Conservation (phyloP, 441 rosid genomes). For the Erodium moschatum region DNA sequence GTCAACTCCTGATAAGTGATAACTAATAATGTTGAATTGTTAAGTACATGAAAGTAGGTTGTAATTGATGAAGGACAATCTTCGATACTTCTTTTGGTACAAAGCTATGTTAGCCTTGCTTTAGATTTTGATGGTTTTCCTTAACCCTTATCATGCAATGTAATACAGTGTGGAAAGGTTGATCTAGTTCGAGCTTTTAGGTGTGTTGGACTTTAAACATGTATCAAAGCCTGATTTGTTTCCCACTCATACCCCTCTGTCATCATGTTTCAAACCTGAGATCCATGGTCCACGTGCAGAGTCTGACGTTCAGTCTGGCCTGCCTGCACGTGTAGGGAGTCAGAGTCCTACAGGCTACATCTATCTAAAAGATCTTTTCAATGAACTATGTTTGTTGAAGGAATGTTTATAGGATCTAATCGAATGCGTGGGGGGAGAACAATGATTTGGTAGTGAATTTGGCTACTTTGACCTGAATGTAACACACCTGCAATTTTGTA, state of each 20-base stretch:
- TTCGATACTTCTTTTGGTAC: not conserved
- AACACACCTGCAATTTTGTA: not conserved
- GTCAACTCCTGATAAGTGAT: not conserved
- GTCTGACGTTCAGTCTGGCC: too few relatives aligned
- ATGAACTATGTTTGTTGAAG: too few relatives aligned
- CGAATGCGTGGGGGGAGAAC: not conserved
- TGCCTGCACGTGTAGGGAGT: too few relatives aligned
- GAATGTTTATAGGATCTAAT: too few relatives aligned
- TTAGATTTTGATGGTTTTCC: not conserved
- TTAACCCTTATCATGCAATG: not conserved
- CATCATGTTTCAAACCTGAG: too few relatives aligned
- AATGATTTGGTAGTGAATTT: not conserved
- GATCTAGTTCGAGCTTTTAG: not conserved
- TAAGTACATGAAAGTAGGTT: not conserved
- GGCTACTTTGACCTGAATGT: not conserved
- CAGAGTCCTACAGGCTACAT: too few relatives aligned
- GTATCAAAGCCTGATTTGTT: too few relatives aligned
- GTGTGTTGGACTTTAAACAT: too few relatives aligned
- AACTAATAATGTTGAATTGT: not conserved
- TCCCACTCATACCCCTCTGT: too few relatives aligned
- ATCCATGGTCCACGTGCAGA: too few relatives aligned
- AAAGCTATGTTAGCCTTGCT: not conserved
- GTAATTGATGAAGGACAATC: not conserved
- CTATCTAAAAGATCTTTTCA: too few relatives aligned
- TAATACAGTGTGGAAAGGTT: not conserved